Base-by-base conservation (phyloP, 129 eudicot species). In the Centaurea solstitialis region DNA sequence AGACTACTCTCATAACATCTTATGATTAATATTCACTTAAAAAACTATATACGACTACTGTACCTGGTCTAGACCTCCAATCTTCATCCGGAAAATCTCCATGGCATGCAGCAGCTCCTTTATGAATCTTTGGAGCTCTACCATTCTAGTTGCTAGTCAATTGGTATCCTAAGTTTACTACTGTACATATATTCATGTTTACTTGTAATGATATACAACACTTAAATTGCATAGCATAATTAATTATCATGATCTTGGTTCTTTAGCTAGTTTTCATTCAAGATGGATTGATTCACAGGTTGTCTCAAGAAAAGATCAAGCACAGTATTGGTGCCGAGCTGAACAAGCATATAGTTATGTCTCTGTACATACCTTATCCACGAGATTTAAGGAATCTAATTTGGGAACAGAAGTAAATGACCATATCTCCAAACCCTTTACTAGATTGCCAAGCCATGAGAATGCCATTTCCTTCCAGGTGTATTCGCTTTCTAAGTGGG, bases 261-360 rank as follows among this genome's bases (percentile, higher is more conserved):
- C n/a, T n/a, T 13, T 24, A 73, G 67, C 10, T 23, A 59, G 73
- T 38, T 39, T 38, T 76, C 72, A 76, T 81, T 24, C n/a, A 33
- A 10, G 33, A 45, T 69, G 61, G 70, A 76, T 61, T 76, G 77
- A 15, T 59, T 73, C 17, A 18, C 81, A 87, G 90, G 82, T 87
- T 70, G 75, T 85, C 76, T 84, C 88, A 74, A 87, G 53, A 66
- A 87, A 87, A 81, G 90, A 87, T 82, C 90, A 84, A 87, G 88
- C 80, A 78, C 81, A 84, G 18, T 89, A 86, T 64, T 89, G 90
- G 90, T 57, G 72, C 86, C 79, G 71, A 73, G 74, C 79, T 13
- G 88, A 81, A 8, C 75, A 84, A 75, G 62, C 73, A 30, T 53
- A 86, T 70, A 78, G 21, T 70, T 89, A 86, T 47, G 78, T 86